Percentiles rank a stretch among this genome's conserved stretches.
Evolutionary conservation across 176 grass and related monocot genomes (phyloP).

Genomic region (Triticum monococcum): DNA sequence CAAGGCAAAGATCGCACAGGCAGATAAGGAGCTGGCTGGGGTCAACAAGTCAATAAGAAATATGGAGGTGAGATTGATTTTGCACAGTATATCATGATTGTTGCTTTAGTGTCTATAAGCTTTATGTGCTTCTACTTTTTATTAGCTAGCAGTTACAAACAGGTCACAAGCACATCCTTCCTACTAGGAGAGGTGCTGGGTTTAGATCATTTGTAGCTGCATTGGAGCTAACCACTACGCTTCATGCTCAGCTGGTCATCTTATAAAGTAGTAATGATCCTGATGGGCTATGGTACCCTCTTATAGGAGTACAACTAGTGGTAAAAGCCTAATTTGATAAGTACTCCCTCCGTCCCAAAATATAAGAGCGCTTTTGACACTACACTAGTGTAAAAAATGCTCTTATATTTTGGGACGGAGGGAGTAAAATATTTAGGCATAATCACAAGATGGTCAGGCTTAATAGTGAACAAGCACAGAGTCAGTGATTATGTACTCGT

Average conservation of each 20-base stretch:
- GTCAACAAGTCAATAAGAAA: conserved; percentile 50
- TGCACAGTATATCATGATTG: neutral
- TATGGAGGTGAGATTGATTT: conserved; percentile 59
- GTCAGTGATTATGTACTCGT: neutral
- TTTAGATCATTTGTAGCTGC: conserved; percentile 20
- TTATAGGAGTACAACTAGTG: neutral
- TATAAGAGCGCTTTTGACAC: too few relatives aligned
- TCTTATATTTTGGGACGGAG: too few relatives aligned
- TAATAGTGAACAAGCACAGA: neutral
- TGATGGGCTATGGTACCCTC: neutral
- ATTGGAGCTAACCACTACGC: neutral
- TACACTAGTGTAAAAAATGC: too few relatives aligned
- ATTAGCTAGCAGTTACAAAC: conserved; percentile 1
- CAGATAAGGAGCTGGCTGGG: conserved; percentile 56
- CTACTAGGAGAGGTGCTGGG: neutral
- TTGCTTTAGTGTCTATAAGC: neutral
- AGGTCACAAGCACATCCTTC: neutral
- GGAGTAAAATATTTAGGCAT: neutral
- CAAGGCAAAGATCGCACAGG: conserved; percentile 49
- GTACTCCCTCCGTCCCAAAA: too few relatives aligned
- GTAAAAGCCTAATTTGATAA: neutral
- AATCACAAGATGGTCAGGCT: neutral
- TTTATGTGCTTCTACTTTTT: conserved; percentile 18
- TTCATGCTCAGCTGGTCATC: neutral
- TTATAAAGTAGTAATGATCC: neutral